Evolutionary conservation across 2,329 filamentous ascomycete genomes (phyloP), one percentile per base, ranked within the genome.

Genomic region (Trichoderma atrobrunneum): DNA sequence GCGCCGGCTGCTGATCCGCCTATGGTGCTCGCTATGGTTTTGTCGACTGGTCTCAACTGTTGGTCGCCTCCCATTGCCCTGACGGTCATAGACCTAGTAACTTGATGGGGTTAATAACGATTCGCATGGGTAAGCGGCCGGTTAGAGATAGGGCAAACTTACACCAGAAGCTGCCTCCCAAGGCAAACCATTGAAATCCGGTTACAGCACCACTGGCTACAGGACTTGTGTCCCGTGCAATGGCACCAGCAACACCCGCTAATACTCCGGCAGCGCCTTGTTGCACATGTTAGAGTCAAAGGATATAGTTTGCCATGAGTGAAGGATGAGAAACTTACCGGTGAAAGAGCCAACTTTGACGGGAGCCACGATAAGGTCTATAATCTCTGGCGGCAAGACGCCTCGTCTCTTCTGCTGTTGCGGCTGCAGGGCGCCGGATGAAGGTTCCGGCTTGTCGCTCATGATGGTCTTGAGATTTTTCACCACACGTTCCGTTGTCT

Each of bases 161-260:
- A 90, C 92, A 91, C 86, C 91, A 95, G 79, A 91, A 98, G 18
- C 89, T 92, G 61, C 88, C 89, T 43, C 93, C 93, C 51, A 97
- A 86, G 56, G 89, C 87, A 81, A 93, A 93, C 89, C 93, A 97
- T 82, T 97, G 94, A 54, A 93, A 84, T 21, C 93, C 92, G 26
- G 91, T 90, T 48, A 91, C 87, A 14, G 91, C 76, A 0, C 93
- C 91, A 82, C 94, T 95, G 7, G 95, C 81, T 3, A 89, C 86
- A 5, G 93, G 91, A 16, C 87, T 88, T 26, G 85, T 86, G 21
- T 91, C 91, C 72, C 90, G 87, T 62, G 95, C 81, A 61, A 97
- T 91, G 32, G 93, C 94, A 43, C 88, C 87, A 64, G 91, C 87
- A 66, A 92, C 90, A 43, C 92, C 92, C 67, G 89, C 85, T 34